Conservation (phyloP, 2,329 filamentous ascomycete genomes). For the Colletotrichum acutatum region DNA sequence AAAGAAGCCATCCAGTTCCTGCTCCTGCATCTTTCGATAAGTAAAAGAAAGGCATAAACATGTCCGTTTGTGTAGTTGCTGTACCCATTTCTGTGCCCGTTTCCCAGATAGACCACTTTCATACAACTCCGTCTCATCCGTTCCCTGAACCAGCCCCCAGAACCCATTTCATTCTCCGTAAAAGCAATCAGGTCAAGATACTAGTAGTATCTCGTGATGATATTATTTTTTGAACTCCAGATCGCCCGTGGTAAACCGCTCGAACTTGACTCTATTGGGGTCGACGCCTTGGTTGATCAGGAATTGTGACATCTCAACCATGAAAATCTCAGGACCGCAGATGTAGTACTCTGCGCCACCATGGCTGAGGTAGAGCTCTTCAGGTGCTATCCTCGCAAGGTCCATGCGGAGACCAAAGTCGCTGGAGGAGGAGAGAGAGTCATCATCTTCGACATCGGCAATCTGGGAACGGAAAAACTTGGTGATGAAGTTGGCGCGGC, state of each 20-base stretch:
- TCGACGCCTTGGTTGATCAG: constrained; percentile 54
- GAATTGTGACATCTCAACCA: constrained; percentile 60
- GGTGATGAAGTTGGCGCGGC: constrained; percentile 48
- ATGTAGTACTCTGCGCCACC: constrained; percentile 63
- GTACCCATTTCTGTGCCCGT: background rate
- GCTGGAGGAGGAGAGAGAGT: constrained; percentile 56
- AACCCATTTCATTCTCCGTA: background rate
- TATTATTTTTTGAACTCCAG: constrained; percentile 43
- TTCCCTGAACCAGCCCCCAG: background rate
- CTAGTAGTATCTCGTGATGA: too few relatives aligned
- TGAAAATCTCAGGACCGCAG: constrained; percentile 66
- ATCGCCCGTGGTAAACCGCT: constrained; percentile 59
- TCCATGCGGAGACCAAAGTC: constrained; percentile 56
- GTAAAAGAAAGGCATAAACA: background rate
- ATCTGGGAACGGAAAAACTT: constrained; percentile 63
- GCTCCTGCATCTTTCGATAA: background rate
- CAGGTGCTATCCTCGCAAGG: constrained; percentile 54
- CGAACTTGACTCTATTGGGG: constrained; percentile 53
- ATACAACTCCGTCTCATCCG: constrained; percentile 16
- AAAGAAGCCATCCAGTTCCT: background rate
- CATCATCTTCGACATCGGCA: constrained; percentile 54
- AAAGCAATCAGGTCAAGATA: background rate
- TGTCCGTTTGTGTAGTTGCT: background rate
- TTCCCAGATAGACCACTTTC: constrained; percentile 4
- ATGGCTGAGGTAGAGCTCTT: constrained; percentile 58